Conservation (phyloP, 768 basidiomycete genomes). For the Termitomyces sp. region DNA sequence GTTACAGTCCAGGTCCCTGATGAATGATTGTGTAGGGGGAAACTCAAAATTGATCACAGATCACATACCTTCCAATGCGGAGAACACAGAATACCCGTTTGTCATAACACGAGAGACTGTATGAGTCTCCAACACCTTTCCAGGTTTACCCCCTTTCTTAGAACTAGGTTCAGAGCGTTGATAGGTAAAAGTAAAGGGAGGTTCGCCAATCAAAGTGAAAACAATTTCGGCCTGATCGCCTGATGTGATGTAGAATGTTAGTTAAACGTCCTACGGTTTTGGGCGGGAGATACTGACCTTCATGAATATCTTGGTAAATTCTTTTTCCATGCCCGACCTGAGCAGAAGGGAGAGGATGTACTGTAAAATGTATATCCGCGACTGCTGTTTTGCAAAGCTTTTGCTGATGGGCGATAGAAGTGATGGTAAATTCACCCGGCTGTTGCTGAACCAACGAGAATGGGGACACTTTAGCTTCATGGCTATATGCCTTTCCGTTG, state of each 20-base stretch:
- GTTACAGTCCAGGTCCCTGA: conserved; percentile 90
- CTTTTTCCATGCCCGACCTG: conserved; percentile 83
- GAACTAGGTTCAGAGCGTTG: conserved; percentile 70
- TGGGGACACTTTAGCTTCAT: conserved; percentile 72
- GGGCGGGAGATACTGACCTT: conserved; percentile 45
- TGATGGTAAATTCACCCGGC: conserved; percentile 79
- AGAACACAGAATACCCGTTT: conserved; percentile 84
- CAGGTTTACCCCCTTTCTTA: conserved; percentile 63
- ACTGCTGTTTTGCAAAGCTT: conserved; percentile 86
- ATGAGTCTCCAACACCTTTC: conserved; percentile 86
- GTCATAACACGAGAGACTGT: conserved; percentile 76
- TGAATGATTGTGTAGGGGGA: conserved; percentile 1
- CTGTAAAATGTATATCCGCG: conserved; percentile 62
- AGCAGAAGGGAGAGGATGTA: conserved; percentile 85
- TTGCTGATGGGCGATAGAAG: conserved; percentile 87
- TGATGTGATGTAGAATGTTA: conserved; percentile 30
- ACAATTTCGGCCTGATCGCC: conserved; percentile 92
- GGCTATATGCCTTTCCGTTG: conserved; percentile 66
- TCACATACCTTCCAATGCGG: conserved; percentile 77
- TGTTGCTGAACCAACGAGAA: conserved; percentile 83
- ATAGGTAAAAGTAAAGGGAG: conserved; percentile 96
- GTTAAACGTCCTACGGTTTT: neutral
- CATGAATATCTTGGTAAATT: conserved; percentile 81
- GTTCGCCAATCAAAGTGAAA: conserved; percentile 85
- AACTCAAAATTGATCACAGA: neutral